These are phyloP conservation scores for Rhododendron simsii DNA, from an alignment of 148 eudicot genomes.

Conservation along the genomic window DNA sequence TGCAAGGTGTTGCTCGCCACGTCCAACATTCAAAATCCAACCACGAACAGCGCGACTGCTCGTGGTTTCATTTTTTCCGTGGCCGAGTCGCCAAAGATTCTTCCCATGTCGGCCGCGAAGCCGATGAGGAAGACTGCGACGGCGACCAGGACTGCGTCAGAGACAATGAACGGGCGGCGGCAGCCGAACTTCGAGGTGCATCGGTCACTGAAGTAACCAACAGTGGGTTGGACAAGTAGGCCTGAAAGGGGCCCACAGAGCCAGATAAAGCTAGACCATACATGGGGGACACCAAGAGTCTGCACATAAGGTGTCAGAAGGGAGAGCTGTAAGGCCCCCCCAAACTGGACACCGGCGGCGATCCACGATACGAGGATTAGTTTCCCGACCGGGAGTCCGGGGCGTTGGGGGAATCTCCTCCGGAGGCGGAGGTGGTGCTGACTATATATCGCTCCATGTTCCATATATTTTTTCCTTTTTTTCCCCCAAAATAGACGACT, in stretches of 20 bases:
- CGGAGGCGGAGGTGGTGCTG: background rate
- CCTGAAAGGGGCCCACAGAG: slow-evolving; percentile 91
- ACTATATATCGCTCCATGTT: background rate
- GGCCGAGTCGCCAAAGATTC: slow-evolving; percentile 42
- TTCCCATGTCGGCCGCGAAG: slow-evolving; percentile 70
- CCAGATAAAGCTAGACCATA: slow-evolving; percentile 71
- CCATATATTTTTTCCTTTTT: background rate
- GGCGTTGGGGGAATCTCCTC: background rate
- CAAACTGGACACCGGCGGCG: slow-evolving; percentile 90
- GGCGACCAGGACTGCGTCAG: slow-evolving; percentile 43
- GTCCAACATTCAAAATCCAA: slow-evolving; percentile 81
- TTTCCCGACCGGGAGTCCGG: background rate
- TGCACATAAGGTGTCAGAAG: slow-evolving; percentile 95
- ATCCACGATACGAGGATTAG: slow-evolving; percentile 48
- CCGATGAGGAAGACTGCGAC: slow-evolving; percentile 62
- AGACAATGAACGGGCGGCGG: slow-evolving; percentile 69
- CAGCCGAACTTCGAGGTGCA: slow-evolving; percentile 51
- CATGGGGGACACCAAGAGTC: slow-evolving; percentile 63
- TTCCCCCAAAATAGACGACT: background rate
- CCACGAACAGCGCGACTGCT: slow-evolving; percentile 59
- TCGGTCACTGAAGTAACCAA: slow-evolving; percentile 65
- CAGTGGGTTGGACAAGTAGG: slow-evolving; percentile 69
- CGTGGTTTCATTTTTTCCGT: slow-evolving; percentile 40
- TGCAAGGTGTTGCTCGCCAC: slow-evolving; percentile 69
- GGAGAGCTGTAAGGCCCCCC: slow-evolving; percentile 87